Conservation (phyloP, 192 early-diverging fungal species). For the Diversispora eburnea region DNA sequence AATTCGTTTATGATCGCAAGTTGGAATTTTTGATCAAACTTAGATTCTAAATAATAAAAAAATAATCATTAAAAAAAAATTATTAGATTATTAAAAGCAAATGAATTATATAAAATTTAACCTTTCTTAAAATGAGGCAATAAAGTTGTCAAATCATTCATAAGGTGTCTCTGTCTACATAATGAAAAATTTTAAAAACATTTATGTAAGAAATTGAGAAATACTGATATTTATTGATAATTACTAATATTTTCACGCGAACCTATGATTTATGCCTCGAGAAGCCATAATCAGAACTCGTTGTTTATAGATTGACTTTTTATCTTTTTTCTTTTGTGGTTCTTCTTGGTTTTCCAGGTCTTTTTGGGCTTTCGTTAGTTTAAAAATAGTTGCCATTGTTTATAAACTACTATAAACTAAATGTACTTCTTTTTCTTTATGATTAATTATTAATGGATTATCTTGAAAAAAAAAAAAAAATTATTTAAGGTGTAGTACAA, state of each 20-base stretch:
- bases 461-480: too few relatives aligned
- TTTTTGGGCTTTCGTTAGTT: too few relatives aligned
- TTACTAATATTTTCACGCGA: constrained; percentile 34
- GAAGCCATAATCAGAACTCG: constrained; percentile 85
- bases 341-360: too few relatives aligned
- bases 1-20: constrained; percentile 89
- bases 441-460: too few relatives aligned
- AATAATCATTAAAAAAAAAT: background rate
- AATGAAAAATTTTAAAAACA: background rate
- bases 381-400: too few relatives aligned
- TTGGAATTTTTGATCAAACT: constrained; percentile 89
- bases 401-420: too few relatives aligned
- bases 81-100: background rate
- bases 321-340: too few relatives aligned
- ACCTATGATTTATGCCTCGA: constrained; percentile 83
- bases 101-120: constrained; percentile 13
- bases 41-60: constrained; percentile 56
- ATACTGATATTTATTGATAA: background rate
- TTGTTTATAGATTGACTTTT: constrained; percentile 61
- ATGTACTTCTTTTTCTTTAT: too few relatives aligned
- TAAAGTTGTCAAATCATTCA: constrained; percentile 82
- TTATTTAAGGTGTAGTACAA: too few relatives aligned
- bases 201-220: background rate
- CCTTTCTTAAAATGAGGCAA: constrained; percentile 95
- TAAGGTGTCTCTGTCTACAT: constrained; percentile 83